Percentiles rank a stretch among this genome's conserved stretches.
These are phyloP conservation scores for Cochlearia excelsa DNA, from an alignment of 345 rosid genomes.

Conservation along the genomic window DNA sequence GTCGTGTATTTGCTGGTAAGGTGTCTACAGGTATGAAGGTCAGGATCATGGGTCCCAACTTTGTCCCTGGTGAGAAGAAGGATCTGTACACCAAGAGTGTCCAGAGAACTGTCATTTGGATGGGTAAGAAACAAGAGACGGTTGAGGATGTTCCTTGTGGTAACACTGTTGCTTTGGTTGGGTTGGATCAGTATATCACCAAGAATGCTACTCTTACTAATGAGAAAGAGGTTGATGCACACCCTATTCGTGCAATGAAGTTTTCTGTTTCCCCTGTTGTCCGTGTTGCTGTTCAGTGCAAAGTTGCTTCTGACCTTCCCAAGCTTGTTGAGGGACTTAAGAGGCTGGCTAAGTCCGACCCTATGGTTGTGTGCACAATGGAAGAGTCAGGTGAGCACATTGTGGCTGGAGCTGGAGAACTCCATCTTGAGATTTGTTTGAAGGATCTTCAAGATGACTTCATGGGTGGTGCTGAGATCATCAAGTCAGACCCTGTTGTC, in stretches of 20 bases:
- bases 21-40: conserved; percentile 76
- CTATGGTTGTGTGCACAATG: conserved; percentile 72
- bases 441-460: conserved; percentile 78
- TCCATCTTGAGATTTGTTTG: conserved; percentile 71
- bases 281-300: conserved; percentile 86
- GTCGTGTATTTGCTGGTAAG: conserved; percentile 78
- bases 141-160: conserved; percentile 91
- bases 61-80: conserved; percentile 76
- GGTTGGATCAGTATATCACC: conserved; percentile 70
- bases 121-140: conserved; percentile 82
- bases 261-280: conserved; percentile 84
- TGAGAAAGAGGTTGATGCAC: conserved; percentile 81
- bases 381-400: conserved; percentile 87
- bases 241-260: conserved; percentile 87
- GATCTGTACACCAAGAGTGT: conserved; percentile 40
- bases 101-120: conserved; percentile 86
- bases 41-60: conserved; percentile 88
- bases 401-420: conserved; percentile 84
- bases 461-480: conserved; percentile 81
- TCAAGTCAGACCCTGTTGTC: conserved; percentile 69
- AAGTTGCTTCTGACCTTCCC: conserved; percentile 84
- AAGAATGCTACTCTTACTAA: conserved; percentile 80
- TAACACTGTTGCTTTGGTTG: conserved; percentile 82
- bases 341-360: conserved; percentile 79
- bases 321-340: conserved; percentile 84